Conservation (phyloP, 2,329 filamentous ascomycete species). For the Penicillium sp. region DNA sequence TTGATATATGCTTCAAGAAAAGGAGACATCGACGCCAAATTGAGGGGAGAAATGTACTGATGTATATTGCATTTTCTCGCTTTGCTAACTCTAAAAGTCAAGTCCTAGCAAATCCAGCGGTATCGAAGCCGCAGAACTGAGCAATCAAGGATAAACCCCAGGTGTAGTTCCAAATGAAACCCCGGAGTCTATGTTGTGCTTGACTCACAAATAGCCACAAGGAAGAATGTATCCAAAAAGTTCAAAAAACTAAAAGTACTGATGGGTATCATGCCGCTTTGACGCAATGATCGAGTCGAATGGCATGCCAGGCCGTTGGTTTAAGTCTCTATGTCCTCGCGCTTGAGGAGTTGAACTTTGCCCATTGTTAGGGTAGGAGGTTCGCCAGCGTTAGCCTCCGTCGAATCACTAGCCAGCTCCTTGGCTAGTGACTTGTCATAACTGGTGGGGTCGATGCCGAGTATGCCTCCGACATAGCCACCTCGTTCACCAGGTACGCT, state of each 20-base stretch:
- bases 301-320: constrained; percentile 21
- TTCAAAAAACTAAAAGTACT: constrained; percentile 6
- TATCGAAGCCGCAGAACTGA: not conserved
- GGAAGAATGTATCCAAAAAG: not conserved
- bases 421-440: constrained; percentile 49
- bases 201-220: not conserved
- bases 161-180: not conserved
- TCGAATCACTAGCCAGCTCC: constrained; percentile 26
- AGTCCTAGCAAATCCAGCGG: not conserved
- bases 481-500: constrained; percentile 93
- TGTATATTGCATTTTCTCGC: not conserved
- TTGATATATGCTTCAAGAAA: not conserved
- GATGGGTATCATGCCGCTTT: constrained; percentile 19
- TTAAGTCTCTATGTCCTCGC: constrained; percentile 41
- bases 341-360: constrained; percentile 49
- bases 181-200: not conserved
- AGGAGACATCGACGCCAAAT: not conserved
- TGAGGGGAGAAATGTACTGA: not conserved
- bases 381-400: constrained; percentile 23
- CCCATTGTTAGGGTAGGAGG: constrained; percentile 38
- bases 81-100: not conserved
- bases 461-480: constrained; percentile 66
- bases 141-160: not conserved
- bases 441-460: constrained; percentile 64
- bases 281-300: constrained; percentile 10